Percentiles rank a stretch among this genome's conserved stretches.
Evolutionary conservation across 768 basidiomycete species (phyloP).

Genomic region (Dendrothele bispora): DNA sequence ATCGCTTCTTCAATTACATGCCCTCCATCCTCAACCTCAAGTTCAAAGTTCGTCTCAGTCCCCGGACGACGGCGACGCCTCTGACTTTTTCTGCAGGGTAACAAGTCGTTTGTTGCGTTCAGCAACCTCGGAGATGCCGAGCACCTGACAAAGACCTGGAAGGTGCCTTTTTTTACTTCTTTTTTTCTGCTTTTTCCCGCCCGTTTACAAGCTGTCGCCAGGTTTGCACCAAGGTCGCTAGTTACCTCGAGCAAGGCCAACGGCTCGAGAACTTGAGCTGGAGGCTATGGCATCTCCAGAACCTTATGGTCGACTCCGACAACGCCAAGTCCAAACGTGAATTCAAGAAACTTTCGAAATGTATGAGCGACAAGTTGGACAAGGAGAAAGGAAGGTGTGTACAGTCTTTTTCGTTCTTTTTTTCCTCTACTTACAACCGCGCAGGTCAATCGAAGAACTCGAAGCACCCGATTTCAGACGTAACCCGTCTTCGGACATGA

Average conservation of each 20-base stretch:
- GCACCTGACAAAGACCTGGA: constrained; percentile 88
- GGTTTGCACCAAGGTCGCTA: constrained; percentile 90
- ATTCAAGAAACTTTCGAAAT: constrained; percentile 86
- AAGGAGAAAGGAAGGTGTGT: constrained; percentile 89
- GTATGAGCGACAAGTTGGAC: constrained; percentile 90
- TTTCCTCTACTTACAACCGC: constrained; percentile 7
- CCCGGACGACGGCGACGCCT: constrained; percentile 10
- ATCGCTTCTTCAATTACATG: too few species aligned
- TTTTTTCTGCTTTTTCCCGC: constrained; percentile 7
- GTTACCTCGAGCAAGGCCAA: constrained; percentile 88
- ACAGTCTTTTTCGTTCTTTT: not conserved
- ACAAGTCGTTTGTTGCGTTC: constrained; percentile 94
- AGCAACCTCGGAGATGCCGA: constrained; percentile 85
- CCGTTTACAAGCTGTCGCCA: constrained; percentile 22
- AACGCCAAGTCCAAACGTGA: constrained; percentile 87
- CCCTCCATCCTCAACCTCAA: constrained; percentile 85
- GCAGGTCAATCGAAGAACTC: constrained; percentile 81
- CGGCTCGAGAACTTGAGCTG: constrained; percentile 90
- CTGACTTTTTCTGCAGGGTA: constrained; percentile 57
- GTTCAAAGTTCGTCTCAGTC: constrained; percentile 59
- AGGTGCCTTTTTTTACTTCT: constrained; percentile 44
- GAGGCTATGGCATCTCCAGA: constrained; percentile 92
- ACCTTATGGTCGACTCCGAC: constrained; percentile 88
- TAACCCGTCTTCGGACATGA: constrained; percentile 77
- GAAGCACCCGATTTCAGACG: constrained; percentile 81